These are phyloP conservation scores for Fusarium xyrophilum DNA, from an alignment of 2,329 filamentous ascomycete species.

Conservation along the genomic window DNA sequence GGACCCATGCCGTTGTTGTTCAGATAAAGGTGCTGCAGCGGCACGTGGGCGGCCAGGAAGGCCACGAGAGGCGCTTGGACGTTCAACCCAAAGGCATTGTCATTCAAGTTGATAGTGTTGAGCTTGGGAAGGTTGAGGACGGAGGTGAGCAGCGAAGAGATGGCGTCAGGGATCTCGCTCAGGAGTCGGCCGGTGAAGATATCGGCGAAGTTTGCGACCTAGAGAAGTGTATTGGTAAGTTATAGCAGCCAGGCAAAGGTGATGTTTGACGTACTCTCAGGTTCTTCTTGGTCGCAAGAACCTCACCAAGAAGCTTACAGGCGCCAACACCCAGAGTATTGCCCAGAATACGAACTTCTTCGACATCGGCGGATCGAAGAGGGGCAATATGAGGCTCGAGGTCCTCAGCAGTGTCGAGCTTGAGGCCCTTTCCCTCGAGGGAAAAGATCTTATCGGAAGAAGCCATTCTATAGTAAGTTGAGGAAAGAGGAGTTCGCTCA, in stretches of 20 bases:
- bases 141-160: conserved; percentile 83
- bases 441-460: conserved; percentile 74
- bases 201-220: conserved; percentile 89
- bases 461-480: conserved; percentile 40
- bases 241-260: background rate
- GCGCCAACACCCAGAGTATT: conserved; percentile 94
- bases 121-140: conserved; percentile 86
- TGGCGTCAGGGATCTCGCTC: conserved; percentile 89
- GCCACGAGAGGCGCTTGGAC: conserved; percentile 91
- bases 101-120: conserved; percentile 91
- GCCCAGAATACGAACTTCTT: conserved; percentile 85
- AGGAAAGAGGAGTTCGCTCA: conserved; percentile 3
- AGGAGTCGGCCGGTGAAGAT: conserved; percentile 96
- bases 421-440: conserved; percentile 88
- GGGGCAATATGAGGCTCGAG: conserved; percentile 82
- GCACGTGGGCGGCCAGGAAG: conserved; percentile 87
- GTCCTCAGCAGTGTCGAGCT: conserved; percentile 88
- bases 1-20: conserved; percentile 99
- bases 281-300: conserved; percentile 83
- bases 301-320: conserved; percentile 82
- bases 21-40: conserved; percentile 90
- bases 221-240: conserved; percentile 11
- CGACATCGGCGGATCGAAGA: conserved; percentile 76
- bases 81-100: conserved; percentile 97
- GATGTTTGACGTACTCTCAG: conserved; percentile 65